Base-by-base conservation (phyloP, 176 grass and related monocot species). In the Avena atlantica region DNA sequence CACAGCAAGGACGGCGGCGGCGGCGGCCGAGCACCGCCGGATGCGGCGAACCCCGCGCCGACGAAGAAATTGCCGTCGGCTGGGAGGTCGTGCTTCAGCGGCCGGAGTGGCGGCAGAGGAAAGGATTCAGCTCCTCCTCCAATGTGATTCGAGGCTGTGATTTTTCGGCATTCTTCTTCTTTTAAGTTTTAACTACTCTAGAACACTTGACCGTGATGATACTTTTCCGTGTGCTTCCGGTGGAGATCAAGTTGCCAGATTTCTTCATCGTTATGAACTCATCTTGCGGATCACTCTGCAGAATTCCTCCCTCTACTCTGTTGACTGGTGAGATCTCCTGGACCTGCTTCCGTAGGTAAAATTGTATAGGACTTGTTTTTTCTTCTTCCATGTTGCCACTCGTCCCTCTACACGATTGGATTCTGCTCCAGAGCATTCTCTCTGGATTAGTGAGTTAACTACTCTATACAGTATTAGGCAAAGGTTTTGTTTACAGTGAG, bases 1-100 rank as follows among this genome's bases (percentile, higher is more conserved):
- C 56, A 91, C 76, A 89, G 85, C 78, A 92, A 84, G 63, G 85
- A 85, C 45, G 27, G 81, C 40, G 87, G 80, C 40, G 87, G 80
- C 31, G 31, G 31, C 82, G n/a, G 64, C 40, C 40, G 40, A 42
- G 40, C 40, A 42, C 40, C 40, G 5, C 5, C 40, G 40, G 40
- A 92, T 9, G 88, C 63, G 1, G 71, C 59, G 12, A 89, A 74
- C 63, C 49, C 81, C 2, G 74, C 72, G 10, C 86, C 86, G 8
- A 87, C 81, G 69, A 99, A 94, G 90, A 93, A 84, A 52, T 73
- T 95, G n/a, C 66, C 85, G 16, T 21, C 87, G 44, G 88, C 82
- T 14, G 97, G 90, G 9, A 91, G 80, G 78, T 85, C 89, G 2
- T 93, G 91, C 84, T 95, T 93, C 52, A 96, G 81, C 73, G 86